A percentile compares a stretch with the other conserved stretches of the same genome.
phyloP scores from a whole-genome alignment of 768 basidiomycete genomes.

The Podaxis sp. region DNA sequence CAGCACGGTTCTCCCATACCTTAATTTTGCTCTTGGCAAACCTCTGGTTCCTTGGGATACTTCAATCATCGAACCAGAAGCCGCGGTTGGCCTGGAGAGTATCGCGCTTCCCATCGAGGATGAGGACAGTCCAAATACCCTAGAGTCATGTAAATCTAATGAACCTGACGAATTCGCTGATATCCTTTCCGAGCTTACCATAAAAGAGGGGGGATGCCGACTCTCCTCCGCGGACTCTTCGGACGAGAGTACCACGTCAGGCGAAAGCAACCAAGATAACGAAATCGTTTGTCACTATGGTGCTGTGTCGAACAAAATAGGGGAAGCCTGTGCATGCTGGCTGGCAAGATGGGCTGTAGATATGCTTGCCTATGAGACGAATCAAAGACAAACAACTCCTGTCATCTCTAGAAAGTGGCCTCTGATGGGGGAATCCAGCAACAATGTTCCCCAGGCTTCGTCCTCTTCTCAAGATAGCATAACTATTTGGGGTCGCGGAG shows the following conservation, averaged over 20 bases:
- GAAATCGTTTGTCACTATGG: constrained; percentile 68
- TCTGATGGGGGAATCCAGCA: constrained; percentile 7
- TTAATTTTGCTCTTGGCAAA: constrained; percentile 77
- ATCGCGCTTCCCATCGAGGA: constrained; percentile 49
- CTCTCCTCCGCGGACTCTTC: constrained; percentile 9
- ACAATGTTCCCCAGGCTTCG: constrained; percentile 2
- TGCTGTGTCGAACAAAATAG: constrained; percentile 86
- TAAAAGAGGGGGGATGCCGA: constrained; percentile 4
- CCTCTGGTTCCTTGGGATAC: constrained; percentile 42
- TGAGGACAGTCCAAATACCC: constrained; percentile 16
- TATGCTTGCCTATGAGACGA: constrained; percentile 63
- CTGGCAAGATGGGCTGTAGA: constrained; percentile 82
- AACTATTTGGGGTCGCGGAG: constrained; percentile 69
- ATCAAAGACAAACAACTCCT: constrained; percentile 16
- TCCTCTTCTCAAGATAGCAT: constrained; percentile 27
- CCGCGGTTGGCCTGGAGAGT: constrained; percentile 67
- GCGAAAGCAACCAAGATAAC: constrained; percentile 14
- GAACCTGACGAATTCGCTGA: constrained; percentile 15
- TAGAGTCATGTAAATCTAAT: constrained; percentile 7
- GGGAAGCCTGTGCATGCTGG: constrained; percentile 87
- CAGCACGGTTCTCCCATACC: constrained; percentile 68
- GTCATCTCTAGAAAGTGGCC: constrained; percentile 18
- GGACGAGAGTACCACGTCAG: constrained; percentile 14
- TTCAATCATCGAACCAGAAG: constrained; percentile 39
- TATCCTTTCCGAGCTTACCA: constrained; percentile 7